These are phyloP conservation scores for Helianthus annuus DNA, from an alignment of 129 eudicot species.

Conservation along the genomic window DNA sequence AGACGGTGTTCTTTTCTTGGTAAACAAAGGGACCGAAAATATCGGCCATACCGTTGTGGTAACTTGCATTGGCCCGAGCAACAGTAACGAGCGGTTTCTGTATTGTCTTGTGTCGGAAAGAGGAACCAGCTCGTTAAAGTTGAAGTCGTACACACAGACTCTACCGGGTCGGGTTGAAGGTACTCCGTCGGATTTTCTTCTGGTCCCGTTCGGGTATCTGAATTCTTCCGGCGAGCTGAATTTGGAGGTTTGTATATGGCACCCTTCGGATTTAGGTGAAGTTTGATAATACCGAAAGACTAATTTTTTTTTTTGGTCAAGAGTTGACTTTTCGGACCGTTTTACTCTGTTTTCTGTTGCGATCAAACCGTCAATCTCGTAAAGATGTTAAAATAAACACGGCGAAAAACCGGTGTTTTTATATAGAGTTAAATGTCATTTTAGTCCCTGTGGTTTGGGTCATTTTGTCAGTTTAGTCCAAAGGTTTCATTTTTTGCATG, in stretches of 20 bases:
- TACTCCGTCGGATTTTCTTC: slow-evolving; percentile 58
- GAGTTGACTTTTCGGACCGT: slow-evolving; percentile 20
- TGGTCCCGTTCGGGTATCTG: slow-evolving; percentile 60
- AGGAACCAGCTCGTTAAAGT: slow-evolving; percentile 63
- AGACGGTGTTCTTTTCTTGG: slow-evolving; percentile 64
- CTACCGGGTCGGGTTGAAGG: slow-evolving; percentile 73
- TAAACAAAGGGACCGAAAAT: slow-evolving; percentile 67
- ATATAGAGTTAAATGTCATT: too few relatives aligned
- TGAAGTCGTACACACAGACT: slow-evolving; percentile 58
- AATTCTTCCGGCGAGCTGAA: slow-evolving; percentile 55
- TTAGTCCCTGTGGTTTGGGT: too few relatives aligned
- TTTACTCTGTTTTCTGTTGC: slow-evolving; percentile 10
- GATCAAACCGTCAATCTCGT: slow-evolving; percentile 24
- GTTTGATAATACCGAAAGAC: slow-evolving; percentile 38
- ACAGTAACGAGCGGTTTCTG: slow-evolving; percentile 52
- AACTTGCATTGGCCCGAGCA: slow-evolving; percentile 62
- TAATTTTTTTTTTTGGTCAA: slow-evolving; percentile 4
- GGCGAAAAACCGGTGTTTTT: not conserved
- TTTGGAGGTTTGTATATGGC: slow-evolving; percentile 77
- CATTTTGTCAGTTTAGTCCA: too few relatives aligned
- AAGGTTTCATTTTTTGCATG: too few relatives aligned
- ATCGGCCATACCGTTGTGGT: slow-evolving; percentile 62
- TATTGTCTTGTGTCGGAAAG: slow-evolving; percentile 68
- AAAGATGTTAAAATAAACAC: slow-evolving; percentile 6
- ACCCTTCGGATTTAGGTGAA: slow-evolving; percentile 48